phyloP scores from a whole-genome alignment of 305 asterid species.

The Fraxinus floribunda region DNA sequence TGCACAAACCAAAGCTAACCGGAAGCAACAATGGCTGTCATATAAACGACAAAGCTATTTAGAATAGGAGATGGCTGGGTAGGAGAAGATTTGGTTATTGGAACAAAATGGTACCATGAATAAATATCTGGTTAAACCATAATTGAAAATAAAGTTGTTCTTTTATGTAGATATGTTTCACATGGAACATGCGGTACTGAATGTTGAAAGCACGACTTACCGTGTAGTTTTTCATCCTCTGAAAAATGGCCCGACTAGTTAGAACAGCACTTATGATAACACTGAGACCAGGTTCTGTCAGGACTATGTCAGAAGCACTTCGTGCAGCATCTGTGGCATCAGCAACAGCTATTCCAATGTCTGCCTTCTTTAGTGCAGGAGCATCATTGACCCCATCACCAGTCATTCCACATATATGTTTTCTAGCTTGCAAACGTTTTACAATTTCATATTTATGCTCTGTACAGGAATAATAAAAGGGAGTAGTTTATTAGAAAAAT shows the following conservation, averaged over 20 bases:
- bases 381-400: slow-evolving; percentile 84
- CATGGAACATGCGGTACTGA: not conserved
- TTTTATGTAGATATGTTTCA: not conserved
- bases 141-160: not conserved
- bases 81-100: not conserved
- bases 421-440: slow-evolving; percentile 78
- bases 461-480: slow-evolving; percentile 22
- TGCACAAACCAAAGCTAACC: not conserved
- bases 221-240: slow-evolving; percentile 75
- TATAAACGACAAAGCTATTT: not conserved
- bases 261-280: slow-evolving; percentile 85
- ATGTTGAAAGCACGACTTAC: slow-evolving; percentile 34
- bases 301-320: slow-evolving; percentile 77
- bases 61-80: not conserved
- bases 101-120: not conserved
- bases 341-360: slow-evolving; percentile 77
- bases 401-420: slow-evolving; percentile 85
- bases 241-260: slow-evolving; percentile 81
- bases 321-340: slow-evolving; percentile 85
- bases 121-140: not conserved
- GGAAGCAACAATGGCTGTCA: not conserved
- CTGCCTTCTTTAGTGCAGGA: slow-evolving; percentile 81
- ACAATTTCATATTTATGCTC: slow-evolving; percentile 85
- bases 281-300: slow-evolving; percentile 85
- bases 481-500: not conserved